Evolutionary conservation across 2,329 filamentous ascomycete species (phyloP).

Genomic region (Cordyceps javanica): DNA sequence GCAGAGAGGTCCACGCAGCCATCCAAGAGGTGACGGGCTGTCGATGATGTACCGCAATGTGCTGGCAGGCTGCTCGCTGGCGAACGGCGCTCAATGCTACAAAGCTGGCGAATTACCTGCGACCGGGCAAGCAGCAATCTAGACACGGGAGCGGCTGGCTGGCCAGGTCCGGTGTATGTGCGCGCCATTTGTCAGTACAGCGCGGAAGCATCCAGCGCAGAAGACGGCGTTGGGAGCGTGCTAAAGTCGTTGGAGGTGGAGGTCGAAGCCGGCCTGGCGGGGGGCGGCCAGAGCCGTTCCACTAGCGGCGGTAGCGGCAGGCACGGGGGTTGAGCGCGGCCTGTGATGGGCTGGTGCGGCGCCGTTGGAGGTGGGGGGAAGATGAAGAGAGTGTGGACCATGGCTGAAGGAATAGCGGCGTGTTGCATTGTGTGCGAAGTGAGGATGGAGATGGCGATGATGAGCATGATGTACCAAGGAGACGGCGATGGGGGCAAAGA

Average conservation of each 20-base stretch:
- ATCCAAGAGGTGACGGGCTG: not conserved
- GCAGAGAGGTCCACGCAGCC: not conserved
- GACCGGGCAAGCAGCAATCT: not conserved
- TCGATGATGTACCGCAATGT: constrained; percentile 2
- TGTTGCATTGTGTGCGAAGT: not conserved
- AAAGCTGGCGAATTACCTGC: not conserved
- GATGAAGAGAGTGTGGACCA: constrained; percentile 2
- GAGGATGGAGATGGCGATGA: not conserved
- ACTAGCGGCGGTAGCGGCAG: constrained; percentile 23
- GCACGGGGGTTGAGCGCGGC: constrained; percentile 25
- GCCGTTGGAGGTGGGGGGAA: constrained; percentile 10
- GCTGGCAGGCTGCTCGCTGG: not conserved
- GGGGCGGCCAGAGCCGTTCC: constrained; percentile 21
- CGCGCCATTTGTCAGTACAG: constrained; percentile 4
- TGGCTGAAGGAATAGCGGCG: constrained; percentile 8
- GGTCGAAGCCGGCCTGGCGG: constrained; percentile 4
- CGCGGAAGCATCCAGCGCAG: constrained; percentile 8
- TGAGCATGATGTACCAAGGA: not conserved
- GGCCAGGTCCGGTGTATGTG: not conserved
- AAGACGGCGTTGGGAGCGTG: constrained; percentile 6
- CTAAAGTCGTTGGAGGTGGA: constrained; percentile 10
- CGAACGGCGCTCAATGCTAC: constrained; percentile 4
- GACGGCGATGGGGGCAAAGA: not conserved
- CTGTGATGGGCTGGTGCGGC: constrained; percentile 25
- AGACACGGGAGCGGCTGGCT: constrained; percentile 4